Evolutionary conservation across 306 rosid genomes (phyloP), one percentile per base, ranked within the genome.

Genomic region (Quillaja saponaria): DNA sequence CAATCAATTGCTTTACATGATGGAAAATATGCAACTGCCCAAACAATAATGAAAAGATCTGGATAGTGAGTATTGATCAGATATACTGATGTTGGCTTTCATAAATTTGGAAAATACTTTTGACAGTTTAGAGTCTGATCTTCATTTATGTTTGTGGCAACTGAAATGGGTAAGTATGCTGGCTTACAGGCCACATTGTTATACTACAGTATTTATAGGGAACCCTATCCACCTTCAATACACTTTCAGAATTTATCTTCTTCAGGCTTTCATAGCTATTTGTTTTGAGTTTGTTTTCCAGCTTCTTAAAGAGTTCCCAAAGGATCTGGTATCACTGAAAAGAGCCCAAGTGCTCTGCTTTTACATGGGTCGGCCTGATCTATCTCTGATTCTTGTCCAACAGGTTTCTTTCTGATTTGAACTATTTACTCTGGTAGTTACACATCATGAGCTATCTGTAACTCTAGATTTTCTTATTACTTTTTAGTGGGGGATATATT

Each of bases 301-400:
- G 97, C 84, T 82, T 54, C 70, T 92, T 38, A 77, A 83, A 69
- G 74, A 71, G 49, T 92, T 82, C 45, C 98, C 98, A 51, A 88
- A 76, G 78, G 98, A 92, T 79, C 67, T 92, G 68, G 65, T 39
- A 41, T 79, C 98, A 58, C 77, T 88, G 62, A 88, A 88, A 87
- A 81, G 95, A 73, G 96, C 78, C 17, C 96, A 92, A 81, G 18
- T 80, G 55, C 25, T 88, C 40, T 84, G 86, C 82, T 88, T 92
- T 80, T 86, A 77, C 88, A 78, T 71, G 89, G 95, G 82, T 31
- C 73, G 68, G 55, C 79, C 90, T 38, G 90, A 80, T 81, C 72
- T 79, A 14, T 77, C 82, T 13, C 50, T 89, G 54, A 50, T 73
- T 64, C 86, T 92, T 66, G 80, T 76, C 81, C 71, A 83, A 49